These are phyloP conservation scores for Pestalotiopsis fici DNA, from an alignment of 2,329 filamentous ascomycete genomes.

Conservation along the genomic window DNA sequence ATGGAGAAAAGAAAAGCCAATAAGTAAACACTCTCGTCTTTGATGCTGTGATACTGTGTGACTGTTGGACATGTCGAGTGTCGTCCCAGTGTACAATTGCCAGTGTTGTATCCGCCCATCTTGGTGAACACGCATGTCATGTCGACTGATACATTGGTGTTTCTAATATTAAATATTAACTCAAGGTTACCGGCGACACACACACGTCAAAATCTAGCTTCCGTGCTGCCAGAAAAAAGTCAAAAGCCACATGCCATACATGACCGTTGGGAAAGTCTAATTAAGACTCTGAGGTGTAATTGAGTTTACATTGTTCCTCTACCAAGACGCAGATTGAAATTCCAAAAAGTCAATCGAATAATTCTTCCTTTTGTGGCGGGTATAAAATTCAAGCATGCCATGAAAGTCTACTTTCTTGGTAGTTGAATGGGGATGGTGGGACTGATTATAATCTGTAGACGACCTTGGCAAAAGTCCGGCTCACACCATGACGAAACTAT, in stretches of 20 bases:
- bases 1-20: background rate
- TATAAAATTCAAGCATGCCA: background rate
- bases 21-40: background rate
- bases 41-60: background rate
- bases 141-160: too few species aligned
- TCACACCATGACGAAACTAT: background rate
- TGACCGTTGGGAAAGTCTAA: background rate
- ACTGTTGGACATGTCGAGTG: background rate
- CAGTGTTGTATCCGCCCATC: too few species aligned
- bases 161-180: background rate
- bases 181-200: background rate
- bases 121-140: too few species aligned
- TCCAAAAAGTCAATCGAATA: too few species aligned
- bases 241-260: background rate
- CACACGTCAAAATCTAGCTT: background rate
- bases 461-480: background rate
- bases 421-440: background rate
- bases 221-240: background rate
- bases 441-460: background rate
- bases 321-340: too few species aligned
- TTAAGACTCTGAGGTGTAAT: background rate
- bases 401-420: background rate
- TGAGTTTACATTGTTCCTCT: too few species aligned
- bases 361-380: too few species aligned
- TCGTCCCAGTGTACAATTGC: too few species aligned